A percentile compares a stretch with the other conserved stretches of the same genome.
Conservation (phyloP, 1,284 basidiomycete genomes). For the Veloboletus limbatus region DNA sequence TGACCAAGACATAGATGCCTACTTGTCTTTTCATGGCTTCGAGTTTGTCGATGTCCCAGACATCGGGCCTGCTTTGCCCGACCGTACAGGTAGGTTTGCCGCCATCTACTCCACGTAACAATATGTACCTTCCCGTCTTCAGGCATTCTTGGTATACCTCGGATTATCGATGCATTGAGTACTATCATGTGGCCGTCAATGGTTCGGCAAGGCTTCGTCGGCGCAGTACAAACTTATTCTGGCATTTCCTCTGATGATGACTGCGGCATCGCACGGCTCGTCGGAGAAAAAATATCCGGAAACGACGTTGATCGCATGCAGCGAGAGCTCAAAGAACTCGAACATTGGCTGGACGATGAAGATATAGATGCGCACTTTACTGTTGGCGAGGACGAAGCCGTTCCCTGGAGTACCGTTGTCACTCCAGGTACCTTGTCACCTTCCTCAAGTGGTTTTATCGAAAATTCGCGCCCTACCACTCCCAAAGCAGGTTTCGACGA, state of each 20-base stretch:
- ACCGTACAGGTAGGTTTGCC: slow-evolving; percentile 20
- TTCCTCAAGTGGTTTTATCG: slow-evolving; percentile 19
- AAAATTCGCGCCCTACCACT: slow-evolving; percentile 20
- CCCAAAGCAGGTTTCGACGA: slow-evolving; percentile 61
- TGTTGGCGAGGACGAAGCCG: slow-evolving; percentile 9
- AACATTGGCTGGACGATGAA: slow-evolving; percentile 60
- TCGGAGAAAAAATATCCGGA: slow-evolving; percentile 22
- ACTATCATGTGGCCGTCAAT: slow-evolving; percentile 86
- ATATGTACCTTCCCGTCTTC: slow-evolving; percentile 6
- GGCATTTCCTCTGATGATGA: slow-evolving; percentile 19
- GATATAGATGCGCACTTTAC: slow-evolving; percentile 19
- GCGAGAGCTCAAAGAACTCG: slow-evolving; percentile 55
- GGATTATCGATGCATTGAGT: slow-evolving; percentile 73
- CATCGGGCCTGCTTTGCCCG: slow-evolving; percentile 5
- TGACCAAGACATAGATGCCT: slow-evolving; percentile 56
- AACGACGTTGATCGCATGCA: slow-evolving; percentile 36
- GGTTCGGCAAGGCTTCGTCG: slow-evolving; percentile 29
- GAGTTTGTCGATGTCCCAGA: slow-evolving; percentile 59
- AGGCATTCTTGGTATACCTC: slow-evolving; percentile 61
- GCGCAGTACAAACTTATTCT: background rate
- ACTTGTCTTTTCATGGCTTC: slow-evolving; percentile 64
- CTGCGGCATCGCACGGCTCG: slow-evolving; percentile 19
- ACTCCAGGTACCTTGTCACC: slow-evolving; percentile 31
- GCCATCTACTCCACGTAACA: background rate
- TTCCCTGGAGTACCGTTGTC: slow-evolving; percentile 29